phyloP scores from a whole-genome alignment of 495 filamentous ascomycete genomes.

The Talaromyces ruber region DNA sequence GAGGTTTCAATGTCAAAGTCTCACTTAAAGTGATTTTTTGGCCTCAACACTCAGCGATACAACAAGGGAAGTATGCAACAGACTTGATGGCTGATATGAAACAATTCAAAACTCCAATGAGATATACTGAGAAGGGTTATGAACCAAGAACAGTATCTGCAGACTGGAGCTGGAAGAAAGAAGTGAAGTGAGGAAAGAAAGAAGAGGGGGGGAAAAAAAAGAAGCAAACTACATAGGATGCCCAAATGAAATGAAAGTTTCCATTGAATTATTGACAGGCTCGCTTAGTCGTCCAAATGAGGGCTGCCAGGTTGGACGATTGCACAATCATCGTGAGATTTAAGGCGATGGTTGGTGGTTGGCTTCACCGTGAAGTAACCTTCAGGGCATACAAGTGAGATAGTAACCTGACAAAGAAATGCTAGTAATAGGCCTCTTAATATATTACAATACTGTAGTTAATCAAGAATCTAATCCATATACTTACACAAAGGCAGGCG shows the following conservation, averaged over 20 bases:
- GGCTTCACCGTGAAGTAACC: not conserved
- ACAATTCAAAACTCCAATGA: not conserved
- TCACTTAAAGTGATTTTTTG: not conserved
- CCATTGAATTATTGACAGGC: not conserved
- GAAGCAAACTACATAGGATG: not conserved
- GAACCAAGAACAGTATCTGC: not conserved
- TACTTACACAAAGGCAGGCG: constrained; percentile 51
- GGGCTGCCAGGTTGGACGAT: not conserved
- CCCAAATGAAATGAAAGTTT: not conserved
- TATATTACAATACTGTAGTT: not conserved
- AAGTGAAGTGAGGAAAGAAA: not conserved
- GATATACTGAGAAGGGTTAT: not conserved
- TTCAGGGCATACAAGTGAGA: not conserved
- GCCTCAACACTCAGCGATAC: not conserved
- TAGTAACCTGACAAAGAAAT: not conserved
- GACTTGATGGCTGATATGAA: not conserved
- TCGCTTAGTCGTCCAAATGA: not conserved
- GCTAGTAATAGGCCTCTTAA: not conserved
- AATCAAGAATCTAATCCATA: constrained; percentile 3
- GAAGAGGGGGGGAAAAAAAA: not conserved
- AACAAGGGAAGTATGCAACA: not conserved
- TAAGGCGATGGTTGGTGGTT: not conserved
- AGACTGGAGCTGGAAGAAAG: not conserved
- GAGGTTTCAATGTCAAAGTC: not conserved
- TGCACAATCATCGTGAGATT: not conserved